phyloP scores from a whole-genome alignment of 257 asterid genomes.

The Jacaranda copaia region DNA sequence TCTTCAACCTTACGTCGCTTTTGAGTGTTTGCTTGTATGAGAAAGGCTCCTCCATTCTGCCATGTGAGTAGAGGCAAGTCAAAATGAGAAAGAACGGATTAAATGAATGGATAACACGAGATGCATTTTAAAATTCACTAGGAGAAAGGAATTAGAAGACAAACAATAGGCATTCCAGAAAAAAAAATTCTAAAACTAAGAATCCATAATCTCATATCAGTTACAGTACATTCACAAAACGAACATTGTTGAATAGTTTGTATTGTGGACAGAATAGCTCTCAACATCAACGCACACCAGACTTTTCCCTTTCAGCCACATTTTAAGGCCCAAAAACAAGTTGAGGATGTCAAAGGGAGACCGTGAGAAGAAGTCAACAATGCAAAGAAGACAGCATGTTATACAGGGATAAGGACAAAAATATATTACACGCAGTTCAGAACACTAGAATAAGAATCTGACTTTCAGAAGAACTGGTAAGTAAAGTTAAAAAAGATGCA shows the following conservation, averaged over 20 bases:
- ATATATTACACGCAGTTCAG: not conserved
- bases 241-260: slow-evolving; percentile 14
- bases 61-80: slow-evolving; percentile 36
- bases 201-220: slow-evolving; percentile 26
- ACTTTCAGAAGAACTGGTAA: not conserved
- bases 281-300: slow-evolving; percentile 6
- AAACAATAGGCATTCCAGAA: slow-evolving; percentile 15
- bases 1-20: slow-evolving; percentile 84
- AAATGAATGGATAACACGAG: slow-evolving; percentile 7
- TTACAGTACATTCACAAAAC: slow-evolving; percentile 1
- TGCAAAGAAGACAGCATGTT: not conserved
- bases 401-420: slow-evolving; percentile 7
- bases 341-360: slow-evolving; percentile 15
- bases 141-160: not conserved
- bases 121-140: slow-evolving; percentile 2
- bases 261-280: not conserved
- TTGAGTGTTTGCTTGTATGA: slow-evolving; percentile 87
- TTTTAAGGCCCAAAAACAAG: slow-evolving; percentile 26
- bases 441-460: not conserved
- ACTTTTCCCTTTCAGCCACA: slow-evolving; percentile 17
- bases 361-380: slow-evolving; percentile 14
- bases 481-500: no score
- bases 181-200: not conserved
- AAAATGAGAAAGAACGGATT: slow-evolving; percentile 33
- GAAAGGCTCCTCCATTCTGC: slow-evolving; percentile 85